phyloP scores from a whole-genome alignment of 2,329 filamentous ascomycete species.

The Geosmithia putterillii region DNA sequence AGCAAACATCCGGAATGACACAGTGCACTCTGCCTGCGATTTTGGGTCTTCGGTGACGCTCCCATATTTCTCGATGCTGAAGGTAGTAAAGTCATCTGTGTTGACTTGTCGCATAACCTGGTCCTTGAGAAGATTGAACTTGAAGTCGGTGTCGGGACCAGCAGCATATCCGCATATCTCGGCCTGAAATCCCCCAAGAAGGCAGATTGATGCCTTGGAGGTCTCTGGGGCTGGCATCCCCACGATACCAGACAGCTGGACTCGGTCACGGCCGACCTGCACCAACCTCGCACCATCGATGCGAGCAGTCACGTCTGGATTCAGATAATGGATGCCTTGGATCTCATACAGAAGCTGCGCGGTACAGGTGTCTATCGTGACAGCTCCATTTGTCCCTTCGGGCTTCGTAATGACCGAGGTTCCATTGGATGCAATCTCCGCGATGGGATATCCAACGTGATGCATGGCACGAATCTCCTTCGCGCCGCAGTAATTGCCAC shows the following conservation, averaged over 20 bases:
- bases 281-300: slow-evolving; percentile 23
- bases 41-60: slow-evolving; percentile 8
- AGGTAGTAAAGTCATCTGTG: slow-evolving; percentile 10
- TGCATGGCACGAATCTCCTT: slow-evolving; percentile 7
- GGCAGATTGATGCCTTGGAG: slow-evolving; percentile 25
- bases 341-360: slow-evolving; percentile 28
- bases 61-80: slow-evolving; percentile 17
- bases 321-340: slow-evolving; percentile 25
- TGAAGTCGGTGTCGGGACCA: slow-evolving; percentile 12
- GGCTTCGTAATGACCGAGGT: slow-evolving; percentile 18
- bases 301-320: slow-evolving; percentile 25
- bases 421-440: slow-evolving; percentile 15
- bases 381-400: slow-evolving; percentile 15
- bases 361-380: slow-evolving; percentile 15
- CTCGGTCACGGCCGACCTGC: slow-evolving; percentile 6
- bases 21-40: slow-evolving; percentile 23
- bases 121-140: slow-evolving; percentile 13
- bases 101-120: slow-evolving; percentile 12
- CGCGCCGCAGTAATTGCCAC: slow-evolving; percentile 36
- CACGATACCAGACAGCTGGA: slow-evolving; percentile 21
- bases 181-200: slow-evolving; percentile 22
- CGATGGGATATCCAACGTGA: slow-evolving; percentile 15
- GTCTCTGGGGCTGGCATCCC: slow-evolving; percentile 24
- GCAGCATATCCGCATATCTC: slow-evolving; percentile 14
- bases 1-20: slow-evolving; percentile 27